Conservation (phyloP, 768 basidiomycete species). For the Sporobolomyces phaffii region DNA sequence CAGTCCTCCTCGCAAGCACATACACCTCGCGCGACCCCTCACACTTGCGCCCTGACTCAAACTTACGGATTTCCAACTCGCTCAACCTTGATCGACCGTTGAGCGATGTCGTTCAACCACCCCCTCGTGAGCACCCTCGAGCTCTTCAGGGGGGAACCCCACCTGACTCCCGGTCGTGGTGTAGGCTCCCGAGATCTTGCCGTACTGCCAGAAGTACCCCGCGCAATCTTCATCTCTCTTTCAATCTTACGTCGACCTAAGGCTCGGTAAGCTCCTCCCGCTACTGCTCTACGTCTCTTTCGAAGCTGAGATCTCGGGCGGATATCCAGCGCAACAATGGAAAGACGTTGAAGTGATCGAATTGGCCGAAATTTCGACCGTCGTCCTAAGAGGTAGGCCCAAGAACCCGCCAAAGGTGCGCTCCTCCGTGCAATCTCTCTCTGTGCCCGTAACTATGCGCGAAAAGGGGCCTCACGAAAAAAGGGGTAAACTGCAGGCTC, state of each 20-base stretch:
- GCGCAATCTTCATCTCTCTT: conserved; percentile 19
- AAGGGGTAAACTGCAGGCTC: conserved; percentile 23
- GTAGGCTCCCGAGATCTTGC: conserved; percentile 24
- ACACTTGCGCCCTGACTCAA: too few relatives aligned
- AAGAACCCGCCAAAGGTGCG: conserved; percentile 8
- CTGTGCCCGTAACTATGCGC: too few relatives aligned
- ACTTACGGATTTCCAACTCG: too few relatives aligned
- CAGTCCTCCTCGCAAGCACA: too few relatives aligned
- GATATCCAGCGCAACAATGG: conserved; percentile 37
- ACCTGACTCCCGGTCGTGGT: neutral
- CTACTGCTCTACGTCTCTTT: too few relatives aligned
- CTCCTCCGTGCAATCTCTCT: neutral
- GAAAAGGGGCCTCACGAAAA: too few relatives aligned
- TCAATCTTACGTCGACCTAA: conserved; percentile 26
- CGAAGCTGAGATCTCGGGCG: too few relatives aligned
- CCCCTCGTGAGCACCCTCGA: conserved; percentile 8
- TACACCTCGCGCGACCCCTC: too few relatives aligned
- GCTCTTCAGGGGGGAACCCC: too few relatives aligned
- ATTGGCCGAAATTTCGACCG: conserved; percentile 16
- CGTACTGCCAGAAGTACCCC: conserved; percentile 13
- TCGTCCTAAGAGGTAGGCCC: conserved; percentile 14
- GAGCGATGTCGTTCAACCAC: conserved; percentile 20
- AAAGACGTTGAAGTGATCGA: conserved; percentile 29
- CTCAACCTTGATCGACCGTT: too few relatives aligned
- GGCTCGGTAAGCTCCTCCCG: conserved; percentile 30